Percentiles rank a stretch among this genome's conserved stretches.
Evolutionary conservation across 2,329 filamentous ascomycete species (phyloP).

Genomic region (Alternaria sp.): DNA sequence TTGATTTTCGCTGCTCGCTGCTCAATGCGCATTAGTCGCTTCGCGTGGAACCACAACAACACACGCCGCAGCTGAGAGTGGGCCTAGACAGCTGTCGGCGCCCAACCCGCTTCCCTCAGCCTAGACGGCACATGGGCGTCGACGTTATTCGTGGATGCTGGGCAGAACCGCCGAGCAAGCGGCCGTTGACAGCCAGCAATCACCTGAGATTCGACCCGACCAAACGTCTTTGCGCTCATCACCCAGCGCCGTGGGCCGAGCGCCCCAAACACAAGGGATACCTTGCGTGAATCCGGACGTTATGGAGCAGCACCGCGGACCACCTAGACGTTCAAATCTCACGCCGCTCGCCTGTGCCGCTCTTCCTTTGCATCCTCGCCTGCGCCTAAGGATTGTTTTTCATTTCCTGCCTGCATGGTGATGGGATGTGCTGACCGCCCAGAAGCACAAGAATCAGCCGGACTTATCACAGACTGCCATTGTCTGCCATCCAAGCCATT

Average conservation of each 20-base stretch:
- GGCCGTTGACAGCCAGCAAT: constrained; percentile 5
- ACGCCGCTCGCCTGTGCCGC: background rate
- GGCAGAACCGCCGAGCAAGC: constrained; percentile 5
- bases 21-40: background rate
- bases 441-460: constrained; percentile 23
- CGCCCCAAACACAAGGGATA: constrained; percentile 4
- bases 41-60: constrained; percentile 7
- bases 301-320: background rate
- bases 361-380: background rate
- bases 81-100: constrained; percentile 8
- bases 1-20: background rate
- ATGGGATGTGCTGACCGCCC: constrained; percentile 36
- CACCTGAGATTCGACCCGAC: constrained; percentile 4
- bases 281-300: constrained; percentile 6
- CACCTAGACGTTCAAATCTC: background rate
- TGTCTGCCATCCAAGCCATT: constrained; percentile 7
- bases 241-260: constrained; percentile 16
- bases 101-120: constrained; percentile 5
- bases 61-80: background rate
- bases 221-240: constrained; percentile 15
- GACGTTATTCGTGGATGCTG: constrained; percentile 2
- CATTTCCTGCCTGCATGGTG: constrained; percentile 23
- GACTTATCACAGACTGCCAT: constrained; percentile 32
- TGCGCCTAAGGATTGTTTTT: constrained; percentile 1
- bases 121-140: background rate